Base-by-base conservation (phyloP, 352 stramenopile genomes). In the Phytopythium oedochilum region DNA sequence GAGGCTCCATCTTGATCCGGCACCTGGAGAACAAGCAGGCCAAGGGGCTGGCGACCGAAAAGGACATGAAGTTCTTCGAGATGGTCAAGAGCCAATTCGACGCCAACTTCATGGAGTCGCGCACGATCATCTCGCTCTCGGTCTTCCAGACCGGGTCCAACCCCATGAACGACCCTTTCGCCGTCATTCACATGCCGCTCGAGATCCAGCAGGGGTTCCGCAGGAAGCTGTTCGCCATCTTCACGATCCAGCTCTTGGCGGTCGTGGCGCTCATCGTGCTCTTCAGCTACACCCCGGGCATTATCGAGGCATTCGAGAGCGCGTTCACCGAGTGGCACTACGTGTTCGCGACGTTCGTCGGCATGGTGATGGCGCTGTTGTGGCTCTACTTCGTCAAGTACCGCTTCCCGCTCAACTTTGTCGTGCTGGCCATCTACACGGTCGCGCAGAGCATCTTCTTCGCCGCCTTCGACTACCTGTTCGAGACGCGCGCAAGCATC, bases 11-110 rank as follows among this genome's bases (percentile, higher is more conserved):
- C 46, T 47, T 88, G 18, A 80, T 91, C 47, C 79, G 79, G 54
- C 80, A 91, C 51, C 56, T 91, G 38, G 75, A 88, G 48, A 68
- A 72, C 22, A 88, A 91, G 53, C 76, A 86, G 31, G 72, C 71
- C n/a, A 55, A 63, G 3, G 78, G 75, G 7, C 66, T 75, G 32
- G 80, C 75, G 10, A 88, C 75, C 0, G 77, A 88, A 20, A 85
- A 82, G 22, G 81, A 91, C 51, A 77, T 85, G 67, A 91, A 91
- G 63, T 91, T 91, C 48, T 88, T 91, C 43, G 78, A 91, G 6
- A 78, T 81, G 54, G 73, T 91, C 40, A 91, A 91, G 52, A 71
- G 66, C 17, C 66, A 78, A 20, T 91, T 87, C 28, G 78, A 91
- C 48, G 63, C 73, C 20, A 85, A 86, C 26, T 81, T 84, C 57